phyloP scores from a whole-genome alignment of 1,284 basidiomycete species.

The Prillingera fragicola region DNA sequence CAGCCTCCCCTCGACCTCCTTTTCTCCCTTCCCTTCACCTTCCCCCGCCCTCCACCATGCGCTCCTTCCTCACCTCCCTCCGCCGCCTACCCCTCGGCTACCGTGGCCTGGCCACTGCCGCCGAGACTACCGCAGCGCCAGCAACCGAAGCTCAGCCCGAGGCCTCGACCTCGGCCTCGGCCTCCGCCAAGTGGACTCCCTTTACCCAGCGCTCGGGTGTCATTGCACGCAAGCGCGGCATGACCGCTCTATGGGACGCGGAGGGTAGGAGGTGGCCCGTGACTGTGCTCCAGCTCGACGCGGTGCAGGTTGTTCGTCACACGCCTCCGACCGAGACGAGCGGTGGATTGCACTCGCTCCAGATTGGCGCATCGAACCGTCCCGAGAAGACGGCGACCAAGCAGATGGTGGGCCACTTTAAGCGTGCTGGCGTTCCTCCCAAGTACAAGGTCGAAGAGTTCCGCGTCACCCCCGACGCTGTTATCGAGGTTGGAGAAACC shows the following conservation, averaged over 20 bases:
- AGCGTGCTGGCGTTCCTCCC: conserved; percentile 70
- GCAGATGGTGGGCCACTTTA: conserved; percentile 82
- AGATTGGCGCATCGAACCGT: conserved; percentile 72
- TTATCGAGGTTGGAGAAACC: conserved; percentile 81
- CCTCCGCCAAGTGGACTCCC: conserved; percentile 62
- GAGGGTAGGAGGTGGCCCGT: conserved; percentile 82
- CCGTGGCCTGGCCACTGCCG: conserved; percentile 20
- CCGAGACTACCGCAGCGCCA: conserved; percentile 14
- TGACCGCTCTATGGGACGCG: conserved; percentile 89
- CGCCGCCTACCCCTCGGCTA: conserved; percentile 9
- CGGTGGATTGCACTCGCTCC: conserved; percentile 71
- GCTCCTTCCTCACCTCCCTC: conserved; percentile 20
- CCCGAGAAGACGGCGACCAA: conserved; percentile 61
- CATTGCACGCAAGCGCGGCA: conserved; percentile 90
- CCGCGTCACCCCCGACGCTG: conserved; percentile 77
- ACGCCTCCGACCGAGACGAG: conserved; percentile 28
- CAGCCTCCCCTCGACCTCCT: too few species aligned
- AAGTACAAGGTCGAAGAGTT: conserved; percentile 90
- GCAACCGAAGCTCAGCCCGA: conserved; percentile 11
- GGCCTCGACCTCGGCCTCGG: conserved; percentile 4
- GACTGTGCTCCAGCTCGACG: conserved; percentile 68
- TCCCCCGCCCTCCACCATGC: conserved; percentile 17
- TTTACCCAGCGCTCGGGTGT: conserved; percentile 85
- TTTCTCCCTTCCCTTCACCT: neutral
- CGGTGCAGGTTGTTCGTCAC: conserved; percentile 49